These are phyloP conservation scores for Protea cynaroides DNA, from an alignment of 164 flowering plant genomes.

Conservation along the genomic window DNA sequence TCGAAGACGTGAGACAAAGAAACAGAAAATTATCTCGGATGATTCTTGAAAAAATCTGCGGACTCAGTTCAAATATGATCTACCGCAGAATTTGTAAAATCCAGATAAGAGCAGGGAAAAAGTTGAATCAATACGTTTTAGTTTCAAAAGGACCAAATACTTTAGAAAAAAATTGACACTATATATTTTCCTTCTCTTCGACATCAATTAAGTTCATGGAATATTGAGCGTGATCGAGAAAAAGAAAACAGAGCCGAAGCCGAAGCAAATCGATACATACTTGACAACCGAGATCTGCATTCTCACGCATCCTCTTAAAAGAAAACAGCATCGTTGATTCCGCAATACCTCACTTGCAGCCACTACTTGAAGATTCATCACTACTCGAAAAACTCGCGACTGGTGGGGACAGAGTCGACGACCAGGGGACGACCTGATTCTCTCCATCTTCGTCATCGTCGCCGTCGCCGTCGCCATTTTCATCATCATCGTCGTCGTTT, in stretches of 20 bases:
- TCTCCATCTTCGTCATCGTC: slow-evolving; percentile 22
- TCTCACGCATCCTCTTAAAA: slow-evolving; percentile 33
- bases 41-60: background rate
- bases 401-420: slow-evolving; percentile 30
- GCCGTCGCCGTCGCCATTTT: slow-evolving; percentile 9
- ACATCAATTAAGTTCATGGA: too few species aligned
- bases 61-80: background rate
- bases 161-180: too few species aligned
- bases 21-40: background rate
- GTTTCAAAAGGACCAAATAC: too few species aligned
- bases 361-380: slow-evolving; percentile 15
- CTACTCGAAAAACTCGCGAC: slow-evolving; percentile 20
- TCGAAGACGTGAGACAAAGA: too few species aligned
- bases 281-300: slow-evolving; percentile 26
- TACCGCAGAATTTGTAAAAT: too few species aligned
- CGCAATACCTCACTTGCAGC: background rate
- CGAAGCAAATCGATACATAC: slow-evolving; percentile 11
- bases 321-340: background rate
- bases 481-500: slow-evolving; percentile 8
- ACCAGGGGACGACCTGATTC: slow-evolving; percentile 40
- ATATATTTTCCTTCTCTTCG: background rate
- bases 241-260: background rate
- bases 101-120: background rate
- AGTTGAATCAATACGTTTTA: background rate
- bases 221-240: background rate